These are phyloP conservation scores for Mucor saturninus DNA, from an alignment of 371 early-diverging fungal species.

Conservation along the genomic window DNA sequence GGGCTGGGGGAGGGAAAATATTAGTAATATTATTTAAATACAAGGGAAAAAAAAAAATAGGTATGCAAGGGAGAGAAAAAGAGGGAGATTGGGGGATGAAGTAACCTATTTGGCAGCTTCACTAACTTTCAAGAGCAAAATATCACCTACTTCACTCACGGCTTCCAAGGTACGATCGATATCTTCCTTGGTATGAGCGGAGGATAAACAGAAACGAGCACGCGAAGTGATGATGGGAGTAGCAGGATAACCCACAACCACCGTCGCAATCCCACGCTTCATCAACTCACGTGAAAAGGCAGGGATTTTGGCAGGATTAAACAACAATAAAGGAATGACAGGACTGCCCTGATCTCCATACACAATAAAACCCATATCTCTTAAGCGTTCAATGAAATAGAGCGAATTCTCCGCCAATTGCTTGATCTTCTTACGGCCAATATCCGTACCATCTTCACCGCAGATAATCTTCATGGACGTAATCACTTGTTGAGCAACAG, in stretches of 20 bases:
- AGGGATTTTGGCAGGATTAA: slow-evolving; percentile 97
- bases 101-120: slow-evolving; percentile 11
- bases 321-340: slow-evolving; percentile 96
- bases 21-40: not conserved
- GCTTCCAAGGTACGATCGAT: slow-evolving; percentile 68
- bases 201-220: slow-evolving; percentile 97
- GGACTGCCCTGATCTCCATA: slow-evolving; percentile 95
- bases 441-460: slow-evolving; percentile 63
- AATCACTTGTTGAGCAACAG: slow-evolving; percentile 93
- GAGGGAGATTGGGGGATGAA: no score
- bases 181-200: slow-evolving; percentile 96
- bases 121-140: slow-evolving; percentile 55
- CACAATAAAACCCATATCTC: slow-evolving; percentile 93
- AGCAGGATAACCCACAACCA: slow-evolving; percentile 99
- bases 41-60: not conserved
- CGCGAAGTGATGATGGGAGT: slow-evolving; percentile 97
- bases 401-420: slow-evolving; percentile 87
- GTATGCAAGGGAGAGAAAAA: not conserved
- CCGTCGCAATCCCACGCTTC: slow-evolving; percentile 93
- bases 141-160: slow-evolving; percentile 65
- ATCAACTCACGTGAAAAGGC: slow-evolving; percentile 96
- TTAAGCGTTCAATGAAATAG: slow-evolving; percentile 85
- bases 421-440: slow-evolving; percentile 85
- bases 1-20: not conserved
- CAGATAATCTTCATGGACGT: slow-evolving; percentile 87